Evolutionary conservation across 1,284 basidiomycete genomes (phyloP).

Genomic region (Marasmius tenuissimus): DNA sequence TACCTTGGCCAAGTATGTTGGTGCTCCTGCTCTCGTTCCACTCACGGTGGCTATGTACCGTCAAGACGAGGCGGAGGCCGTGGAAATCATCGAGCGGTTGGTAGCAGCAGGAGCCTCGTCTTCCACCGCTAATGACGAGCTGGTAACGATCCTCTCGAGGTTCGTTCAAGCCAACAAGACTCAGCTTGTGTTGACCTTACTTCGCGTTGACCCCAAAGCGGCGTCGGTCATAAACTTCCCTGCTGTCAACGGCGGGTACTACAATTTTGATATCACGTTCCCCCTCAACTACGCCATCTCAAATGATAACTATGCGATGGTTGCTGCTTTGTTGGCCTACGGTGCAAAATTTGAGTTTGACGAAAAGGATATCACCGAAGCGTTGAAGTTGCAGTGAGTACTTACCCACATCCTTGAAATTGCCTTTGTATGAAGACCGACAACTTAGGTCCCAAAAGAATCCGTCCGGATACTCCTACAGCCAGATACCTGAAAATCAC

Average conservation of each 20-base stretch:
- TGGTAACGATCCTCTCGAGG: background rate
- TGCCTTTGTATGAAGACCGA: background rate
- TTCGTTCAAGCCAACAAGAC: background rate
- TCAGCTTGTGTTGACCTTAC: background rate
- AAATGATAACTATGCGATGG: constrained; percentile 32
- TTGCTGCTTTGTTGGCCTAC: constrained; percentile 40
- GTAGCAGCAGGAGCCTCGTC: background rate
- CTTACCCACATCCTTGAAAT: constrained; percentile 2
- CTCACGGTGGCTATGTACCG: constrained; percentile 48
- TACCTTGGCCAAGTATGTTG: constrained; percentile 25
- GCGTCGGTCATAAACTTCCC: constrained; percentile 45
- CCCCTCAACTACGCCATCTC: constrained; percentile 39
- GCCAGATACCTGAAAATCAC: constrained; percentile 20
- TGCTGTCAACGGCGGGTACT: constrained; percentile 16
- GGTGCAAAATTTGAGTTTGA: constrained; percentile 35
- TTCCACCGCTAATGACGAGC: background rate
- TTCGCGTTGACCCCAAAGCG: background rate
- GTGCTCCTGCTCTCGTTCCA: constrained; percentile 37
- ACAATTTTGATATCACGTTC: constrained; percentile 20
- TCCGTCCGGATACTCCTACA: constrained; percentile 3
- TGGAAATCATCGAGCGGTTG: background rate
- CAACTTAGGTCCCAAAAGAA: background rate
- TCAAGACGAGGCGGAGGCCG: constrained; percentile 33
- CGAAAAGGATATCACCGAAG: constrained; percentile 30
- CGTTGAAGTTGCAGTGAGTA: constrained; percentile 19